These are phyloP conservation scores for Dictyophora rubrovolvata DNA, from an alignment of 768 basidiomycete genomes.

Conservation along the genomic window DNA sequence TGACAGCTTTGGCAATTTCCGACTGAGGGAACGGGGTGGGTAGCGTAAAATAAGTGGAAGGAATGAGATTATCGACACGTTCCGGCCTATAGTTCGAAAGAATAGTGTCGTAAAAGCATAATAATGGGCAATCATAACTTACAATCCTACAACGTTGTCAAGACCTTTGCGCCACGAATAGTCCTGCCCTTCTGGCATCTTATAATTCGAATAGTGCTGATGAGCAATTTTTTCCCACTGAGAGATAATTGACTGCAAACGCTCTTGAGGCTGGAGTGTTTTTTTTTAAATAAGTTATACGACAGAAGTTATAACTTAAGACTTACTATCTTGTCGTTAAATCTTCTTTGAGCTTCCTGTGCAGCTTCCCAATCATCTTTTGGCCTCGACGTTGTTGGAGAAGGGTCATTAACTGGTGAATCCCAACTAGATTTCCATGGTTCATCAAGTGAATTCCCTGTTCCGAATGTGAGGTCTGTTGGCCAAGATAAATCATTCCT, in stretches of 20 bases:
- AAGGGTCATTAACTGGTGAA: conserved; percentile 13
- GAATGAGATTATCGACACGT: not conserved
- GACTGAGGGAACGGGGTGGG: conserved; percentile 43
- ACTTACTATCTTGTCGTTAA: conserved; percentile 59
- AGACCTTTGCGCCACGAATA: conserved; percentile 31
- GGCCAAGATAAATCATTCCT: not conserved
- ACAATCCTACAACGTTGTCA: conserved; percentile 50
- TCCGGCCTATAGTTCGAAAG: not conserved
- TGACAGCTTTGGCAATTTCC: conserved; percentile 46
- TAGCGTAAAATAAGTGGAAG: conserved; percentile 28
- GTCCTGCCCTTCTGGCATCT: not conserved
- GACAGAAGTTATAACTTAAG: not conserved
- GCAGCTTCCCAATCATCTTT: conserved; percentile 33
- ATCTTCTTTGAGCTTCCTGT: conserved; percentile 40
- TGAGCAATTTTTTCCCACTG: conserved; percentile 42
- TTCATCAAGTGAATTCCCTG: conserved; percentile 11
- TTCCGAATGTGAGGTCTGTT: not conserved
- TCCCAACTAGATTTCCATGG: conserved; percentile 19
- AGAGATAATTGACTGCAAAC: conserved; percentile 45
- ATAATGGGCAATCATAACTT: conserved; percentile 24
- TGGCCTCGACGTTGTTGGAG: conserved; percentile 19
- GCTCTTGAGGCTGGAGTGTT: conserved; percentile 58
- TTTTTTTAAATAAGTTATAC: conserved; percentile 7
- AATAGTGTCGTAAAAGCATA: not conserved
- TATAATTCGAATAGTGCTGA: conserved; percentile 40